Evolutionary conservation across 352 stramenopile genomes (phyloP).

Genomic region (Bremia lactucae): DNA sequence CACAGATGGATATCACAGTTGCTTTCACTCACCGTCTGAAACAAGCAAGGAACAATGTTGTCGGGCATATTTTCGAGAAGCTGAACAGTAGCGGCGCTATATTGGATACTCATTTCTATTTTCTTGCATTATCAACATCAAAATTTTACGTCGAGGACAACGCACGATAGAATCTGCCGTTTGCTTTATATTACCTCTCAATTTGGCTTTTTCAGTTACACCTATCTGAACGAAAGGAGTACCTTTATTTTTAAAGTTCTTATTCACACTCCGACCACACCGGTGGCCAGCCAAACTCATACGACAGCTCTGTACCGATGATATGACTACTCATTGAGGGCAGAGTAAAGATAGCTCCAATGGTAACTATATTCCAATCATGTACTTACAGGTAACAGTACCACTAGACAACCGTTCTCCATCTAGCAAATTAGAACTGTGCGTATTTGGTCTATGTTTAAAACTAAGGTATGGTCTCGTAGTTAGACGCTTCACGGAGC

Average conservation of each 20-base stretch:
- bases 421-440: too few species aligned
- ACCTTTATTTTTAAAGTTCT: too few species aligned
- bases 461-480: constrained; percentile 26
- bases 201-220: neutral
- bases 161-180: neutral
- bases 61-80: neutral
- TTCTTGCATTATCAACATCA: neutral
- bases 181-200: neutral
- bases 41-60: neutral
- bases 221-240: too few species aligned
- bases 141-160: neutral
- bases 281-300: too few species aligned
- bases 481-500: constrained; percentile 24
- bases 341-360: too few species aligned
- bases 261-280: too few species aligned
- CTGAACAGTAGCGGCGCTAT: neutral
- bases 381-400: too few species aligned
- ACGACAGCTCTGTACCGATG: too few species aligned
- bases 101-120: neutral
- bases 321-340: too few species aligned
- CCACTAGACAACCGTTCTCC: too few species aligned
- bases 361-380: too few species aligned
- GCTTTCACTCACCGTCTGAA: neutral
- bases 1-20: neutral
- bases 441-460: too few species aligned